These are phyloP conservation scores for Exutisphaerella laricina DNA, from an alignment of 2,329 filamentous ascomycete species.

Conservation along the genomic window DNA sequence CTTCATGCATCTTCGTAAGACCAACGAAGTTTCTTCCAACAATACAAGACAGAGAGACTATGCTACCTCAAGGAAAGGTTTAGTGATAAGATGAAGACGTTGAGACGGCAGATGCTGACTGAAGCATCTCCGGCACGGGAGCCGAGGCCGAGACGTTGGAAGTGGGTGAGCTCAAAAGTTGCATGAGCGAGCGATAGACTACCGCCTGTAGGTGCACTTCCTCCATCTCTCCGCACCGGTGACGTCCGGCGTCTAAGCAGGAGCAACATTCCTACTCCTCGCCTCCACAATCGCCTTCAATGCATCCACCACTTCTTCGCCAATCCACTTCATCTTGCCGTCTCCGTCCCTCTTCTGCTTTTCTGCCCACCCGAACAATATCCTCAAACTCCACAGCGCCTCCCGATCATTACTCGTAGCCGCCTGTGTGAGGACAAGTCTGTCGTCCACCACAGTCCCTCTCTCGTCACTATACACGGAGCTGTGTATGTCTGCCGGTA, in stretches of 20 bases:
- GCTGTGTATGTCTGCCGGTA: slow-evolving; percentile 36
- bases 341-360: slow-evolving; percentile 28
- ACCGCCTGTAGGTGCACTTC: too few relatives aligned
- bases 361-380: slow-evolving; percentile 65
- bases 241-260: background rate
- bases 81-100: too few relatives aligned
- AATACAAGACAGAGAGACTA: too few relatives aligned
- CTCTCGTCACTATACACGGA: slow-evolving; percentile 48
- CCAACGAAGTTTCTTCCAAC: too few relatives aligned
- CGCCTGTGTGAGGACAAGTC: slow-evolving; percentile 54
- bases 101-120: too few relatives aligned
- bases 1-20: too few relatives aligned
- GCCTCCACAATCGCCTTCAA: slow-evolving; percentile 48
- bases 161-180: too few relatives aligned
- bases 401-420: slow-evolving; percentile 48
- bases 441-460: slow-evolving; percentile 63
- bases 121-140: too few relatives aligned
- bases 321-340: slow-evolving; percentile 48
- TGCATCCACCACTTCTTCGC: slow-evolving; percentile 51
- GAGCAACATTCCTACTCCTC: slow-evolving; percentile 24
- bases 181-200: too few relatives aligned
- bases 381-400: slow-evolving; percentile 55
- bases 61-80: too few relatives aligned
- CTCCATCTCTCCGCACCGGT: background rate
- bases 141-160: too few relatives aligned